Conservation (phyloP, 2,329 filamentous ascomycete species). For the Diaporthe helianthi region DNA sequence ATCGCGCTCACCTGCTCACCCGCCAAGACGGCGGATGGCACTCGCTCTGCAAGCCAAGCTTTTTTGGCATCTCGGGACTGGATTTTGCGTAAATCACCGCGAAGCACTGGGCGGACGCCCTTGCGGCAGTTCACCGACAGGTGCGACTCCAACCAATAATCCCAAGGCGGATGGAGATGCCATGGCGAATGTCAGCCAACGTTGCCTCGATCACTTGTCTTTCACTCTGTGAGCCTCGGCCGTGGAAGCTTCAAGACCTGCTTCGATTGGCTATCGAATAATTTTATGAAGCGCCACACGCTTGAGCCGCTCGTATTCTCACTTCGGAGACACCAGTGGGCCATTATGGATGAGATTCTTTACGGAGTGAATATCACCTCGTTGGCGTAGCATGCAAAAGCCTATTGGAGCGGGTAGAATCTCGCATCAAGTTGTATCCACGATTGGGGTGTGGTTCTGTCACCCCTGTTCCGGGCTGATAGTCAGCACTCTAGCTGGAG, state of each 20-base stretch:
- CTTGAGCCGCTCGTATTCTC: background rate
- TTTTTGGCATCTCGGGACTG: slow-evolving; percentile 7
- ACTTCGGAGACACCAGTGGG: background rate
- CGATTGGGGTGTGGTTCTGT: background rate
- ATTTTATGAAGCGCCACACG: too few relatives aligned
- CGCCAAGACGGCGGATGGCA: slow-evolving; percentile 18
- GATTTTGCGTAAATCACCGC: slow-evolving; percentile 20
- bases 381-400: background rate
- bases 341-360: background rate
- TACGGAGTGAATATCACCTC: background rate
- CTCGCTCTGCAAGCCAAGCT: slow-evolving; percentile 18
- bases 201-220: background rate
- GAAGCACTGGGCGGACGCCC: background rate
- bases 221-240: background rate
- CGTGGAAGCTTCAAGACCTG: background rate
- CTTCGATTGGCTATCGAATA: too few relatives aligned
- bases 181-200: too few relatives aligned
- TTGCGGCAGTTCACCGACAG: background rate
- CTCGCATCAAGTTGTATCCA: background rate
- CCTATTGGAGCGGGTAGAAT: background rate
- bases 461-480: background rate
- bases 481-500: too few relatives aligned
- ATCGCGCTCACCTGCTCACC: slow-evolving; percentile 8
- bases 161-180: background rate
- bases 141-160: background rate